Base-by-base conservation (phyloP, 2,329 filamentous ascomycete species). In the Ophiostoma sp. region DNA sequence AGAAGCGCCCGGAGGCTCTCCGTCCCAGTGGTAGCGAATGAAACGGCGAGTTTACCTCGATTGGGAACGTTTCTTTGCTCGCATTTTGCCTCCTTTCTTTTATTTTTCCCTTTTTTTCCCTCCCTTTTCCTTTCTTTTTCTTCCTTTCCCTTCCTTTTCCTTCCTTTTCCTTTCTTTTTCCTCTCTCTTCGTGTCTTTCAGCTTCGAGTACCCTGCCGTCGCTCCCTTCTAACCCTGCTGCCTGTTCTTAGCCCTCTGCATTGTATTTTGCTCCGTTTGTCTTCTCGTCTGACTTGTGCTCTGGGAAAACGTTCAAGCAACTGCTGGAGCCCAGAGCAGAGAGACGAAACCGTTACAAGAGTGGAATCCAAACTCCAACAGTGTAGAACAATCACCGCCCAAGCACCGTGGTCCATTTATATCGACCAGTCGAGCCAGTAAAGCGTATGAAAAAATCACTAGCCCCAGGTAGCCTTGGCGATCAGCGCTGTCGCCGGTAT, bases 11-110 rank as follows among this genome's bases (percentile, higher is more conserved):
- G 49, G 49, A 55, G 49, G 49, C n/a, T 55, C n/a, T 55, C 49
- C 49, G 47, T 49, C 18, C 14, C 47, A 49, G 47, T 49, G 47
- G 47, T 49, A 49, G 47, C 47, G 49, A 55, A 55, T 55, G n/a
- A 55, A 47, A 47, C 45, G 45, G 45, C 45, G 14, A 14, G 49
- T 12, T 18, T 18, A 5, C 2, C n/a, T 5, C 27, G 49, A n/a
- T 55, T 55, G 2, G 42, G 42, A 45, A 45, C 14, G 14, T 8
- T 44, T 45, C 27, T 5, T 11, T 45, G 42, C 9, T 27, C 27
- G 42, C 4, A 45, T 45, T 45, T 55, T n/a, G n/a, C 49, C 18
- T 18, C 27, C 8, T 8, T 52, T 55, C 18, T 9, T 8, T 44
- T 8, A 2, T 44, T 44, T 44, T 9, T 9, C 27, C 6, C 27